Evolutionary conservation across 2,329 filamentous ascomycete species (phyloP), one percentile per base, ranked within the genome.

Genomic region (Talaromyces atroroseus): DNA sequence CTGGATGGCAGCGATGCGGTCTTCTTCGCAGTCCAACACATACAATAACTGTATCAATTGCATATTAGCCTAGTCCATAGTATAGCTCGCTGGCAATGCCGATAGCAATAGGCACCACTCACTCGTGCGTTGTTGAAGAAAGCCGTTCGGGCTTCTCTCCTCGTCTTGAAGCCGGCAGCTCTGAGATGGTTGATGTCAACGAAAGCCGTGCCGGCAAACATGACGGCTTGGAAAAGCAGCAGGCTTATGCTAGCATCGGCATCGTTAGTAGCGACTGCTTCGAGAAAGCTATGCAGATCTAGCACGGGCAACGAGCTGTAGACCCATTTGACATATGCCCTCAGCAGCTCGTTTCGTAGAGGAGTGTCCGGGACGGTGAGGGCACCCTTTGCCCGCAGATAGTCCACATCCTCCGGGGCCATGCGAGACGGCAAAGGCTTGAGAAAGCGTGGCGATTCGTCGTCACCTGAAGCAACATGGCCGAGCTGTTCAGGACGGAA

Each of bases 301-400:
- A 96, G 73, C 44, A 95, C 78, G 12, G 91, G 91, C 89, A 96
- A 94, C 68, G 89, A 95, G 12, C 90, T 90, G 69, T 95, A 87
- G 11, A 95, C 89, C 71, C 86, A 95, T 74, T 94, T 88, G 62
- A 91, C 80, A 68, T 92, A 95, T 21, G 85, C 84, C 62, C 85
- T 82, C 5, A 96, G 76, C 24, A 95, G 78, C 56, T 90, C 89
- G 69, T 87, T 88, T 65, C 91, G 87, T 47, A 95, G 76, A 1
- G 78, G 74, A 3, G 78, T 73, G 48, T 81, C 78, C 2, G 91
- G 91, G 47, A 95, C 80, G 3, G 84, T 83, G 57, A 95, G 76
- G 1, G 89, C 90, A 3, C 90, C 90, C 74, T 94, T 95, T 66
- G 85, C 82, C 56, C 85, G 82, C 56, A 95, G 78, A 69, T 92